Evolutionary conservation across 2,329 filamentous ascomycete genomes (phyloP).

Genomic region (Xylariaceae sp.): DNA sequence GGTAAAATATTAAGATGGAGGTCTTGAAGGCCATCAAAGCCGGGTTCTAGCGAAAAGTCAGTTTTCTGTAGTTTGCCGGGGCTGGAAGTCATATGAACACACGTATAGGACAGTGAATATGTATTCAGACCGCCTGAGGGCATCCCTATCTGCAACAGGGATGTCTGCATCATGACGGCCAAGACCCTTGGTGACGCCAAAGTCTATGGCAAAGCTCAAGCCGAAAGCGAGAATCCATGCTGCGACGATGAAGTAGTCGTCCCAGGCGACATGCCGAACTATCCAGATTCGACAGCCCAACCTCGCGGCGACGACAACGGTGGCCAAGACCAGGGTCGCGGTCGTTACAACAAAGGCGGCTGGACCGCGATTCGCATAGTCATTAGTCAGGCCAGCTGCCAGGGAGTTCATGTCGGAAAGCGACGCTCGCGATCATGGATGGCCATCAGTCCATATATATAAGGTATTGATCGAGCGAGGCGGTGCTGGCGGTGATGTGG

Average conservation of each 20-base stretch:
- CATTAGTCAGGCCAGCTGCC: slow-evolving; percentile 18
- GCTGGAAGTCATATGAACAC: slow-evolving; percentile 34
- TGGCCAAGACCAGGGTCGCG: slow-evolving; percentile 63
- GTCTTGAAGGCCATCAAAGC: slow-evolving; percentile 88
- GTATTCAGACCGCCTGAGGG: slow-evolving; percentile 59
- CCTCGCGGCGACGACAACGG: slow-evolving; percentile 70
- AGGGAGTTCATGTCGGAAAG: slow-evolving; percentile 21
- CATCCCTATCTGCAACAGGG: slow-evolving; percentile 40
- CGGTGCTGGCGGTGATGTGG: not conserved
- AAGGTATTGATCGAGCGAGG: no score
- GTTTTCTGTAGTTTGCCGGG: slow-evolving; percentile 4
- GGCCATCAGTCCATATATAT: slow-evolving; percentile 28
- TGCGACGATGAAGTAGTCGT: slow-evolving; percentile 76
- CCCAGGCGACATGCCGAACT: slow-evolving; percentile 66
- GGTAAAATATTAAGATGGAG: slow-evolving; percentile 87
- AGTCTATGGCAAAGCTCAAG: slow-evolving; percentile 62
- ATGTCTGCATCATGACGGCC: slow-evolving; percentile 66
- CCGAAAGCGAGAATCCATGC: slow-evolving; percentile 73
- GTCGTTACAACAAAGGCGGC: slow-evolving; percentile 68
- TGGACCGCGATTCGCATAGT: slow-evolving; percentile 46
- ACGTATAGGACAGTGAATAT: slow-evolving; percentile 61
- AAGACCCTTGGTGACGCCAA: slow-evolving; percentile 60
- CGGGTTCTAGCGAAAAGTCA: slow-evolving; percentile 60
- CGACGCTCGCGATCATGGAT: slow-evolving; percentile 19
- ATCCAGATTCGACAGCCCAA: slow-evolving; percentile 70